Evolutionary conservation across 306 rosid species (phyloP).

Genomic region (Hippophae gyantsensis): DNA sequence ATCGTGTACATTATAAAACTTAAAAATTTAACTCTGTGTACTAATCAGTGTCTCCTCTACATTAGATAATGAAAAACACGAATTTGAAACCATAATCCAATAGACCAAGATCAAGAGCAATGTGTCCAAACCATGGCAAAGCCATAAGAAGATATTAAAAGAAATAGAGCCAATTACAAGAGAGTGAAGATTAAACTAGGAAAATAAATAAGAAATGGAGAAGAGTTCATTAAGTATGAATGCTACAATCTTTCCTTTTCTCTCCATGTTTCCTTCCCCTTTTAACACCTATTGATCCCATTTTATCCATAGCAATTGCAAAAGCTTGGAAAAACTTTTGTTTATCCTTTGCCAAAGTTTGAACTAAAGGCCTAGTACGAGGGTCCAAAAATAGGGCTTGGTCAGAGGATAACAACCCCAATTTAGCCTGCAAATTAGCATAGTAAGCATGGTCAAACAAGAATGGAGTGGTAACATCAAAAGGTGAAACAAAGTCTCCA

Average conservation of each 20-base stretch:
- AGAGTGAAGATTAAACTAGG: background rate
- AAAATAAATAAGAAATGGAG: background rate
- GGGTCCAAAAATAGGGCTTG: constrained; percentile 63
- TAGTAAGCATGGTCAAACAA: constrained; percentile 79
- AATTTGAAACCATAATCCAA: too few species aligned
- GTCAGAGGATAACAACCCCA: constrained; percentile 73
- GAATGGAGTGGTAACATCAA: constrained; percentile 80
- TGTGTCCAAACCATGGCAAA: background rate
- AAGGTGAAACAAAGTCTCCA: constrained; percentile 57
- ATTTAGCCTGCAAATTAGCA: constrained; percentile 46
- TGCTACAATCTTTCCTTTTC: constrained; percentile 51
- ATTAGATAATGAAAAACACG: too few species aligned
- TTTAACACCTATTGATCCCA: constrained; percentile 60
- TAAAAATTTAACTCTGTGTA: too few species aligned
- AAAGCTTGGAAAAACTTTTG: constrained; percentile 64
- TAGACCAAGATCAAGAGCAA: too few species aligned
- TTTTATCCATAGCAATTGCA: constrained; percentile 65
- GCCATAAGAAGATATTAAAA: background rate
- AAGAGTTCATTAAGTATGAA: constrained; percentile 24
- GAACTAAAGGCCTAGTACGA: constrained; percentile 49
- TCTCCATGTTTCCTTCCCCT: constrained; percentile 69
- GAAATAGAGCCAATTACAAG: background rate
- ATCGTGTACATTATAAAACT: too few species aligned
- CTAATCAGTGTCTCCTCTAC: too few species aligned
- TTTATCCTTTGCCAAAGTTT: constrained; percentile 54